Percentiles rank a stretch among this genome's conserved stretches.
phyloP scores from a whole-genome alignment of 2,329 filamentous ascomycete genomes.

The Cucurbitaria berberidis region DNA sequence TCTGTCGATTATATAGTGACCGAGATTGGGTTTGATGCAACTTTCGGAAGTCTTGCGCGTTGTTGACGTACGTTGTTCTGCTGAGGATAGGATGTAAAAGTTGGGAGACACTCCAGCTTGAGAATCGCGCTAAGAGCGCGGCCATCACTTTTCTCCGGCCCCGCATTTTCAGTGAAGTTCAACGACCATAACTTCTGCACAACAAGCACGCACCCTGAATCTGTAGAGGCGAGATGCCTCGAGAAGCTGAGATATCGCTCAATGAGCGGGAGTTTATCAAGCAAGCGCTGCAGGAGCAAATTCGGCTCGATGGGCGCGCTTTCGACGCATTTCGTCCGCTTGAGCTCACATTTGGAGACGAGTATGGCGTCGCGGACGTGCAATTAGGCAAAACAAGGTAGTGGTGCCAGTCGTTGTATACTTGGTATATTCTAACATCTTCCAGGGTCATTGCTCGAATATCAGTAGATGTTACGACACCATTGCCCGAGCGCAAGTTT shows the following conservation, averaged over 20 bases:
- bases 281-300: slow-evolving; percentile 78
- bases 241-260: slow-evolving; percentile 86
- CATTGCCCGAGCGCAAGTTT: slow-evolving; percentile 86
- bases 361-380: slow-evolving; percentile 89
- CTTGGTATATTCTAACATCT: slow-evolving; percentile 19
- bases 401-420: slow-evolving; percentile 8
- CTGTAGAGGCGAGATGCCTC: slow-evolving; percentile 70
- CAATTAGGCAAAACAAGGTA: slow-evolving; percentile 89
- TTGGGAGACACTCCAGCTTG: slow-evolving; percentile 15
- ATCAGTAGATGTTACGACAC: slow-evolving; percentile 85
- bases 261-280: slow-evolving; percentile 87
- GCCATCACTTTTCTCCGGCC: slow-evolving; percentile 26
- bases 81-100: slow-evolving; percentile 13
- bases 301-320: slow-evolving; percentile 82
- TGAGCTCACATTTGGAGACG: slow-evolving; percentile 82
- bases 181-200: slow-evolving; percentile 7
- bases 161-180: slow-evolving; percentile 28
- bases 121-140: slow-evolving; percentile 19
- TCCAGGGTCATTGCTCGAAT: slow-evolving; percentile 80
- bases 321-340: slow-evolving; percentile 81
- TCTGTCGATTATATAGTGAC: neutral
- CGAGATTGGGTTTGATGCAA: neutral
- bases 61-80: slow-evolving; percentile 6
- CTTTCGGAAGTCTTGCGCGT: slow-evolving; percentile 44
- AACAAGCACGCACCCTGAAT: slow-evolving; percentile 6